Evolutionary conservation across 257 asterid species (phyloP), one percentile per base, ranked within the genome.

Genomic region (Solanum medicagineum): DNA sequence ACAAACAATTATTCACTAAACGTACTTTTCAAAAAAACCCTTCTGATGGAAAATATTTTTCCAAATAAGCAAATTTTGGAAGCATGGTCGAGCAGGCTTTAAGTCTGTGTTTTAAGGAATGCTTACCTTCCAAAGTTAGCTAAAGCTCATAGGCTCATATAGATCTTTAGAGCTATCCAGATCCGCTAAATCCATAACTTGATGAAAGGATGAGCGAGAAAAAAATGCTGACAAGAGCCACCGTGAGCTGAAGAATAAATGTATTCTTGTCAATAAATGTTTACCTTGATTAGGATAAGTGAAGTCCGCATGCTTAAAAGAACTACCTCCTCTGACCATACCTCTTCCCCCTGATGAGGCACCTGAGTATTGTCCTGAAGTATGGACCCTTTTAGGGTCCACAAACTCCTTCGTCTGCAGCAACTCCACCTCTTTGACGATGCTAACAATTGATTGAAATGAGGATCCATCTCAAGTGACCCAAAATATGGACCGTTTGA

Each of bases 91-190:
- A 10, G 40, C 32, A 65, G 17, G 40, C 4, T 9, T 56, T 20
- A 29, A 8, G n/a, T 51, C 16, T 51, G 11, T 0, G 24, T 77
- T 77, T 11, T 32, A 1, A 24, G 16, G 16, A 32, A 49, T 42
- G 3, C 82, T 14, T 86, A 91, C 98, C 98, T 93, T 92, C 96
- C 92, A 42, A 94, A 89, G 40, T 96, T 96, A 68, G 94, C 95
- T 22, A 92, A 85, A 68, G 94, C 92, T 85, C 98, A 87, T 15
- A 93, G 75, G 57, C 91, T 88, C 98, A 93, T 92, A 60, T 93
- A 93, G 44, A 94, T 85, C 15, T 92, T 87, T 19, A 94, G 89
- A 40, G 98, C 92, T 82, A 85, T 68, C 98, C 97, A 94, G 29
- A 94, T 89, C 98, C 97, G 4, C 92, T 87, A 86, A 86, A 92